A percentile compares a stretch with the other conserved stretches of the same genome.
These are phyloP conservation scores for Elsinoe necatrix DNA, from an alignment of 2,329 filamentous ascomycete species.

Conservation along the genomic window DNA sequence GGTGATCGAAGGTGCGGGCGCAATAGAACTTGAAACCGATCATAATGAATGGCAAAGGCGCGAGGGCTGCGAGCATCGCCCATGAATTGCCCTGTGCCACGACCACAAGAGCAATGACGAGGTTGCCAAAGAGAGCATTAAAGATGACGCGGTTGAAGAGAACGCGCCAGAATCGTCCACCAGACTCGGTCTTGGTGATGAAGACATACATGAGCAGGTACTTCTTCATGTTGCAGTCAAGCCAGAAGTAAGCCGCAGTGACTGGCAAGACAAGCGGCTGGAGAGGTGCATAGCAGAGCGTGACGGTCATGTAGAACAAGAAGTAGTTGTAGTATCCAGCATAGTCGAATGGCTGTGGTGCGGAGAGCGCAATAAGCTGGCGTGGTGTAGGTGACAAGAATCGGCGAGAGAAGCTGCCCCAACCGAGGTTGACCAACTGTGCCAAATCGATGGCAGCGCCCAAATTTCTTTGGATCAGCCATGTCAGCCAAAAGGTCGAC, in stretches of 20 bases:
- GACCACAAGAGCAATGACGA: constrained; percentile 67
- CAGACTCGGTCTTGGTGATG: constrained; percentile 92
- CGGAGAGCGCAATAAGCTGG: constrained; percentile 84
- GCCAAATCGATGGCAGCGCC: constrained; percentile 91
- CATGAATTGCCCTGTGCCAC: constrained; percentile 53
- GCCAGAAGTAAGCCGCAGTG: constrained; percentile 76
- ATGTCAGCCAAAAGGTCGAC: constrained; percentile 90
- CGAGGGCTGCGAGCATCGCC: constrained; percentile 56
- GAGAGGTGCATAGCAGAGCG: constrained; percentile 72
- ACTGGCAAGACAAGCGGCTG: constrained; percentile 83
- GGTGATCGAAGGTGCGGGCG: constrained; percentile 62
- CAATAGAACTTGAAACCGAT: constrained; percentile 83
- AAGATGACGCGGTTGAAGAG: constrained; percentile 91
- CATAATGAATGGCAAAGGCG: constrained; percentile 68
- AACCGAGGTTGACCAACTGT: constrained; percentile 75
- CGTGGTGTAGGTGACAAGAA: constrained; percentile 83
- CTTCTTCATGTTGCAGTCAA: constrained; percentile 89
- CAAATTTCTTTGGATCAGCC: constrained; percentile 83
- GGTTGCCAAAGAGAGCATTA: constrained; percentile 65
- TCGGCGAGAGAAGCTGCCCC: constrained; percentile 74
- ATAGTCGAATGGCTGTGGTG: constrained; percentile 87
- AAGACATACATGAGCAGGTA: constrained; percentile 89
- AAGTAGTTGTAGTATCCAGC: constrained; percentile 98
- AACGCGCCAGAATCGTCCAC: constrained; percentile 84
- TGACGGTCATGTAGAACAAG: constrained; percentile 85